Conservation (phyloP, 179 eudicot species). For the Spergularia azorica region DNA sequence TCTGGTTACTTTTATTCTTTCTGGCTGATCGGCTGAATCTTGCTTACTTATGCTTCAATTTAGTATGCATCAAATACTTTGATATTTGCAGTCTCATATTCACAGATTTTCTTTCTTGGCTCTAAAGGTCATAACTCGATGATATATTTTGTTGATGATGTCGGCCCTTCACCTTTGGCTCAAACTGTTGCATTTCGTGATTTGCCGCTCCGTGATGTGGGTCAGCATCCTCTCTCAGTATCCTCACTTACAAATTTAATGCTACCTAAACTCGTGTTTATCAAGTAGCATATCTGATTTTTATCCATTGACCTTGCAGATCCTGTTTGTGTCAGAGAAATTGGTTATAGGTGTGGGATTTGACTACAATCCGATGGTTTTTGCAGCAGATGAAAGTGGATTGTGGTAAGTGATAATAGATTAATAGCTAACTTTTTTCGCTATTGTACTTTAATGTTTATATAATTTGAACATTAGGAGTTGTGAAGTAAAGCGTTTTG, state of each 20-base stretch:
- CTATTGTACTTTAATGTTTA: not conserved
- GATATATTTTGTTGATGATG: constrained; percentile 97
- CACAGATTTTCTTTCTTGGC: constrained; percentile 3
- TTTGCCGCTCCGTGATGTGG: constrained; percentile 99
- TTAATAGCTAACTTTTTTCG: constrained; percentile 4
- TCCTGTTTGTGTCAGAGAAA: constrained; percentile 88
- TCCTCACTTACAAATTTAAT: constrained; percentile 15
- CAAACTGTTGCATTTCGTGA: constrained; percentile 93
- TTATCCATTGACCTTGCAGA: constrained; percentile 48
- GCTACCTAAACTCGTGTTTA: constrained; percentile 3
- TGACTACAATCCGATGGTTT: constrained; percentile 92
- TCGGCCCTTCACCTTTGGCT: constrained; percentile 97
- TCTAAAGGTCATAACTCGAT: constrained; percentile 92
- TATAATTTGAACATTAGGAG: not conserved
- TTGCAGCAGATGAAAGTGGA: constrained; percentile 87
- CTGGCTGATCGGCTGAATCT: not conserved
- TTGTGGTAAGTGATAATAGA: constrained; percentile 56
- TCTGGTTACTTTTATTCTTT: constrained; percentile 5
- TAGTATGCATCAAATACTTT: constrained; percentile 8
- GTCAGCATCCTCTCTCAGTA: constrained; percentile 90
- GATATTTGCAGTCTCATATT: not conserved
- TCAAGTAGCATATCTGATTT: constrained; percentile 19
- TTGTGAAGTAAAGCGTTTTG: not conserved
- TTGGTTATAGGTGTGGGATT: constrained; percentile 92
- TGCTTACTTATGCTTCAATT: not conserved